Evolutionary conservation across 768 basidiomycete genomes (phyloP).

Genomic region (Cyclocybe aegerita): DNA sequence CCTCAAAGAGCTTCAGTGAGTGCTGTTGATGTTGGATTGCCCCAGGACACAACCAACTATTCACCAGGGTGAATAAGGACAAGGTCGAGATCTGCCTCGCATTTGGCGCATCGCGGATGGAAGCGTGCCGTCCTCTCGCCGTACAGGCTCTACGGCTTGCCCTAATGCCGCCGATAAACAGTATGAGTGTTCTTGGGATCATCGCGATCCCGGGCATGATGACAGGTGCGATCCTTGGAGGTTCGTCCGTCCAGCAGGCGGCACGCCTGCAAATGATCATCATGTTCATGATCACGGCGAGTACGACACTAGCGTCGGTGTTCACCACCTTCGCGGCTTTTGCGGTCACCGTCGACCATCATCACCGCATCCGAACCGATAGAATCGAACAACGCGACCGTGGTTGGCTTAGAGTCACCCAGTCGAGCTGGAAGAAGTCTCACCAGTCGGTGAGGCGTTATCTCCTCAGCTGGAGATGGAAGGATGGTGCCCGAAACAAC

Average conservation of each 20-base stretch:
- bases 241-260: constrained; percentile 81
- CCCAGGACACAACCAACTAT: neutral
- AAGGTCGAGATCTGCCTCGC: constrained; percentile 86
- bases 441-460: too few species aligned
- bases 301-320: constrained; percentile 70
- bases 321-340: constrained; percentile 62
- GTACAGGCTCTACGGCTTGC: constrained; percentile 76
- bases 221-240: constrained; percentile 89
- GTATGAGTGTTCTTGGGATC: constrained; percentile 81
- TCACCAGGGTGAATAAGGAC: constrained; percentile 73
- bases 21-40: constrained; percentile 6
- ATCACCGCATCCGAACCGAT: constrained; percentile 18
- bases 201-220: constrained; percentile 87
- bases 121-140: constrained; percentile 80
- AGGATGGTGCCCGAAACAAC: too few species aligned
- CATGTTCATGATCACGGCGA: constrained; percentile 90
- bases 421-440: too few species aligned
- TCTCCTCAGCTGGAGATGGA: too few species aligned
- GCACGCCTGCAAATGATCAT: constrained; percentile 89
- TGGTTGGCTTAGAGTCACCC: too few species aligned
- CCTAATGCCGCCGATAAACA: constrained; percentile 78
- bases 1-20: constrained; percentile 75
- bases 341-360: constrained; percentile 62
- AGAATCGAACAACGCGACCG: too few species aligned
- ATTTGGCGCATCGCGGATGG: constrained; percentile 80